A percentile compares a stretch with the other conserved stretches of the same genome.
Conservation (phyloP, 345 rosid genomes). For the Hibiscus mutabilis region DNA sequence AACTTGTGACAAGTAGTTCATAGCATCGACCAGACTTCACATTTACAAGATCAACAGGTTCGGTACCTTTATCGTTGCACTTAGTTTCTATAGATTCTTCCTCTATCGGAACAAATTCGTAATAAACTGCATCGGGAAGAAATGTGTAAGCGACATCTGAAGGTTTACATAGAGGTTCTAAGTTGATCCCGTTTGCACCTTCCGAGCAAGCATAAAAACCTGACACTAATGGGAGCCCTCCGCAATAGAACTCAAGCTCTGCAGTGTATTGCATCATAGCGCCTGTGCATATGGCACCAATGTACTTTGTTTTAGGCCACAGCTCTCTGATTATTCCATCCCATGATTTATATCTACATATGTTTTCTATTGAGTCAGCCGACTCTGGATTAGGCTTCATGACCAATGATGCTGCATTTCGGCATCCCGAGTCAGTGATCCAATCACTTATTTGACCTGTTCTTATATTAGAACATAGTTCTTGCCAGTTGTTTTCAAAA, state of each 20-base stretch:
- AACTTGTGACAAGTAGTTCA: slow-evolving; percentile 7
- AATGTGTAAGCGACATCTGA: not conserved
- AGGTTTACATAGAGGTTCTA: slow-evolving; percentile 24
- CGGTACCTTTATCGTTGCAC: not conserved
- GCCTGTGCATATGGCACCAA: not conserved
- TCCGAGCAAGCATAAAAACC: no score
- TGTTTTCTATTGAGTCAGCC: not conserved
- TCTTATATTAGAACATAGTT: slow-evolving; percentile 1
- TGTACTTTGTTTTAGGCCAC: slow-evolving; percentile 26
- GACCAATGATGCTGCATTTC: not conserved
- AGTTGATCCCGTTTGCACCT: slow-evolving; percentile 19
- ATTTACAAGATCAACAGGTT: not conserved
- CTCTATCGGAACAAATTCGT: slow-evolving; percentile 14
- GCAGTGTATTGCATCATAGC: no score
- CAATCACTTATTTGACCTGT: not conserved
- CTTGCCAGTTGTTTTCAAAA: slow-evolving; percentile 20
- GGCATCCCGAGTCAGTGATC: not conserved
- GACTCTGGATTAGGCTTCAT: not conserved
- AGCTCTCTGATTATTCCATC: slow-evolving; percentile 18
- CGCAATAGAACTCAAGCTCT: no score
- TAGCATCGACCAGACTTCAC: not conserved
- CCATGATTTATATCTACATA: slow-evolving; percentile 1
- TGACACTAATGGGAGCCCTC: no score
- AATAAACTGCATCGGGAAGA: slow-evolving; percentile 8
- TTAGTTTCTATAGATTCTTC: not conserved